Conservation (phyloP, 2,329 filamentous ascomycete genomes). For the Neobulgaria alba region DNA sequence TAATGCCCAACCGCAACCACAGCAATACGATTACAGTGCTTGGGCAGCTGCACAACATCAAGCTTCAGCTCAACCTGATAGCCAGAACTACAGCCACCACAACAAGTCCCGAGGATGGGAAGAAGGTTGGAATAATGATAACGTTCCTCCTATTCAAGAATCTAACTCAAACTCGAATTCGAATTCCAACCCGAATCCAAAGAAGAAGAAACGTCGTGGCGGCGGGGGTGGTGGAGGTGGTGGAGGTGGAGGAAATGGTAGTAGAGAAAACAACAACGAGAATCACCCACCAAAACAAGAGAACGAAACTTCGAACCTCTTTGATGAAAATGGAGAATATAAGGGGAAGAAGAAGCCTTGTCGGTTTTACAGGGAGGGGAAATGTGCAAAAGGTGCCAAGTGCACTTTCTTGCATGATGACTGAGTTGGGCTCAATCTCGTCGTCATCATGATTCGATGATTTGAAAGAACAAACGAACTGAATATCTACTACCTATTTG, state of each 20-base stretch:
- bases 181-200: background rate
- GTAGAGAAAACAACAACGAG: background rate
- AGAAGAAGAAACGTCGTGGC: constrained; percentile 1
- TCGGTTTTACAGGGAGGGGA: constrained; percentile 61
- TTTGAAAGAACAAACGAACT: too few relatives aligned
- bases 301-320: constrained; percentile 7
- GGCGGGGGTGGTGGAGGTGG: background rate
- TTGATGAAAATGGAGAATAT: constrained; percentile 32
- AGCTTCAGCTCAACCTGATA: constrained; percentile 8
- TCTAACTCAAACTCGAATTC: constrained; percentile 5
- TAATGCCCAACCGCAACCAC: constrained; percentile 6
- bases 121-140: constrained; percentile 13
- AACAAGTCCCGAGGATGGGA: constrained; percentile 16
- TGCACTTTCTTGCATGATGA: constrained; percentile 65
- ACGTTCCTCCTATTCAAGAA: constrained; percentile 6
- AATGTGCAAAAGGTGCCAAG: constrained; percentile 63
- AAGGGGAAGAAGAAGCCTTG: constrained; percentile 57
- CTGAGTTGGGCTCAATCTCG: too few relatives aligned
- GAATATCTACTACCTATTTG: too few relatives aligned
- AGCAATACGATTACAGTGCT: constrained; percentile 18
- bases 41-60: constrained; percentile 11
- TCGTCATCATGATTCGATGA: too few relatives aligned
- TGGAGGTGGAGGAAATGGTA: background rate
- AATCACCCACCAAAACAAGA: background rate
- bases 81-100: constrained; percentile 10